These are phyloP conservation scores for Hypoxylon crocopeplum DNA, from an alignment of 495 filamentous ascomycete genomes.

Conservation along the genomic window DNA sequence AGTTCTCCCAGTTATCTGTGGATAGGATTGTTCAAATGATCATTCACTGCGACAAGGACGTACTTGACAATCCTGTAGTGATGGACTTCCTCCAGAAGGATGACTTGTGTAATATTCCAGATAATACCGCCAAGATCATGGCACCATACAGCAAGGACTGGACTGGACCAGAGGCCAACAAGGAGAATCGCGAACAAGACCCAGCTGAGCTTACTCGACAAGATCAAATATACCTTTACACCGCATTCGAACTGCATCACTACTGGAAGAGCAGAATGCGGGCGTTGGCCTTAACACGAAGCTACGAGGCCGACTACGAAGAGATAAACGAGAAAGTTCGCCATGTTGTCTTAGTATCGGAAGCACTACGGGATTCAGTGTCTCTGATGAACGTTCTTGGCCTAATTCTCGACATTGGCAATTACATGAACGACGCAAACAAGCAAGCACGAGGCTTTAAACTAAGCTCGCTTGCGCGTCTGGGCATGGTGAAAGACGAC, in stretches of 20 bases:
- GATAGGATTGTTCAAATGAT: slow-evolving; percentile 91
- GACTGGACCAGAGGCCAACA: slow-evolving; percentile 86
- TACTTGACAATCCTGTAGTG: slow-evolving; percentile 90
- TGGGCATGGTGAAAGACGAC: slow-evolving; percentile 98
- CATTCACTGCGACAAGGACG: slow-evolving; percentile 90
- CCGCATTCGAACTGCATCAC: slow-evolving; percentile 93
- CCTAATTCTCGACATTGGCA: slow-evolving; percentile 95
- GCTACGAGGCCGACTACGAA: slow-evolving; percentile 88
- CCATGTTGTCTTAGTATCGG: slow-evolving; percentile 83
- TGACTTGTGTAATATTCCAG: slow-evolving; percentile 88
- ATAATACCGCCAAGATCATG: slow-evolving; percentile 89
- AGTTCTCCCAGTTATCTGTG: slow-evolving; percentile 79
- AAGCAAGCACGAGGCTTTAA: slow-evolving; percentile 99
- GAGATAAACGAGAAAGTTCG: slow-evolving; percentile 82
- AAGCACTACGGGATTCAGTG: slow-evolving; percentile 87
- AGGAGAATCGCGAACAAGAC: slow-evolving; percentile 83
- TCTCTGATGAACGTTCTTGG: slow-evolving; percentile 94
- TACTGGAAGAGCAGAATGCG: slow-evolving; percentile 99
- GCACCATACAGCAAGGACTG: slow-evolving; percentile 95
- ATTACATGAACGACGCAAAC: slow-evolving; percentile 99
- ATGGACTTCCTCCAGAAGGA: slow-evolving; percentile 97
- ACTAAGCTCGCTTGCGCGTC: slow-evolving; percentile 87
- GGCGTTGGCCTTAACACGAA: slow-evolving; percentile 83
- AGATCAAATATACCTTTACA: slow-evolving; percentile 93
- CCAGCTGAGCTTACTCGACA: slow-evolving; percentile 88